These are phyloP conservation scores for Selaginella moellendorffii DNA, from an alignment of 75 land plant genomes.

Conservation along the genomic window DNA sequence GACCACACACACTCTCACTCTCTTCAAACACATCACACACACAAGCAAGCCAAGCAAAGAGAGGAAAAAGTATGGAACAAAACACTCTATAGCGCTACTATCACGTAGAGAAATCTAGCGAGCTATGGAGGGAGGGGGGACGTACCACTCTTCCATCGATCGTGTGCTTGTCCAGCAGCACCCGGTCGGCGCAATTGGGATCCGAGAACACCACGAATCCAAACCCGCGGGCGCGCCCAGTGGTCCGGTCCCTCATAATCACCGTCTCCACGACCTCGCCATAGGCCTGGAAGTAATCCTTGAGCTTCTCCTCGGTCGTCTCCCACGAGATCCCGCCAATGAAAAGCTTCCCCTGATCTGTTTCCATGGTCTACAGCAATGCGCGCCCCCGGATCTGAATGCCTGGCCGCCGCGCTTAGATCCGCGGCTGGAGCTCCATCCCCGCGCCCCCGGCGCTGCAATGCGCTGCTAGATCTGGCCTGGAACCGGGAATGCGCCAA, in stretches of 20 bases:
- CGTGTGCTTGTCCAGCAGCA: constrained; percentile 64
- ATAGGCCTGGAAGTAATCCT: constrained; percentile 62
- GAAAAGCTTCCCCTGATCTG: constrained; percentile 76
- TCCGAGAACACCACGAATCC: constrained; percentile 88
- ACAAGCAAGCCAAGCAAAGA: background rate
- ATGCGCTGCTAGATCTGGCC: too few relatives aligned
- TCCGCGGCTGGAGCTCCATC: too few relatives aligned
- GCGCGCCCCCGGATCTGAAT: too few relatives aligned
- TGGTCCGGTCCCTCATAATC: constrained; percentile 88
- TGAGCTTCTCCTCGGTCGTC: constrained; percentile 74
- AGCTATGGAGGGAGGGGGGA: background rate
- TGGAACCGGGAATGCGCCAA: too few relatives aligned
- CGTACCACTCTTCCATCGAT: constrained; percentile 75
- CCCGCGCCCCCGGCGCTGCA: too few relatives aligned
- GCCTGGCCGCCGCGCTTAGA: too few relatives aligned
- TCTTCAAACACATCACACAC: background rate
- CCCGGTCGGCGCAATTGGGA: constrained; percentile 70
- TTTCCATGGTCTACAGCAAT: too few relatives aligned
- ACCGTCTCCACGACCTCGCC: constrained; percentile 91
- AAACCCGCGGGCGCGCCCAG: constrained; percentile 95
- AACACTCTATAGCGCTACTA: too few relatives aligned
- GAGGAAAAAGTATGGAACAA: background rate
- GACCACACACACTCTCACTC: background rate
- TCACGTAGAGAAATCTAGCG: background rate
- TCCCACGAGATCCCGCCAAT: constrained; percentile 97